Evolutionary conservation across 2,329 filamentous ascomycete species (phyloP), one percentile per base, ranked within the genome.

Genomic region (Stemphylium beticola): DNA sequence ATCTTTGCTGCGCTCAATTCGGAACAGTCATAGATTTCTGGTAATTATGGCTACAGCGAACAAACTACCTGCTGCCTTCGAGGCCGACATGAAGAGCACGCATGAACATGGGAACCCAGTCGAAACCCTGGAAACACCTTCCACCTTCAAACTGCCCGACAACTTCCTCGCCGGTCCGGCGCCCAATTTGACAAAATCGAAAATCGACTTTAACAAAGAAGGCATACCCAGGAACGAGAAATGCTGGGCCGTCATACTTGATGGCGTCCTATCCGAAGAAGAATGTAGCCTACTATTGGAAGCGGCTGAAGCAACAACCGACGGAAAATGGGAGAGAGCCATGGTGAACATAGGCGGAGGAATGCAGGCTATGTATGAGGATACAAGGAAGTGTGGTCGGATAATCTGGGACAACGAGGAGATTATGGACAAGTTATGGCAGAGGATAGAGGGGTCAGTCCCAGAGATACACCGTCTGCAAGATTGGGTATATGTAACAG

Each of bases 391-490:
- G 57, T 88, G 88, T 65, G 88, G 88, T n/a, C 83, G 91, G 3
- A 90, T 93, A 60, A 88, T 95, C 62, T 90, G 87, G 83, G 89
- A 95, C 67, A 76, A 82, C 12, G 78, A 81, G 43, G 82, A 83
- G 1, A 61, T 93, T 1, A 87, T 85, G 0, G 80, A 83, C 20
- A 82, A 84, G 18, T 65, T 95, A 0, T 88, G 88, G 82, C 78
- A 76, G 36, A 81, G 91, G 9, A 71, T 85, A 12, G 70, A 75
- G 53, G 75, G 75, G 4, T 74, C 76, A 18, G 62, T 85, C 10
- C 76, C 76, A 0, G 78, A 81, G 14, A 83, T 88, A 1, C 72
- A 76, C 11, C 68, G 80, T 17, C 74, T 83, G 18, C 61, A 71
- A 40, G 32, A 66, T 9, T 65, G 64, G 66, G 44, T 62, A 11